Evolutionary conservation across 768 basidiomycete species (phyloP), one percentile per base, ranked within the genome.

Genomic region (Calocybe indica): DNA sequence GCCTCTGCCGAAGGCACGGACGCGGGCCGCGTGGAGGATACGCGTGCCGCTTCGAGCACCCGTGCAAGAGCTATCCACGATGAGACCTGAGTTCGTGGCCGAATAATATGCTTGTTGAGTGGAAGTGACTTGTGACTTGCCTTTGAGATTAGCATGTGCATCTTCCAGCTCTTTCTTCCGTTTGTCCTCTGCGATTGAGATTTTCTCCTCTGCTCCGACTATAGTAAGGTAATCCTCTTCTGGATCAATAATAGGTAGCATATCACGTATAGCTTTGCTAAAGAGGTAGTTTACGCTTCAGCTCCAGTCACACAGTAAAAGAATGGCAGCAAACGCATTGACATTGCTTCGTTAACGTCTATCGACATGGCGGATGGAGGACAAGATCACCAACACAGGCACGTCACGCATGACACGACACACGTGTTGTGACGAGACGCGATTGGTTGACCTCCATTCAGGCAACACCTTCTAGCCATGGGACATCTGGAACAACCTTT

Each of bases 141-240:
- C 76, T 72, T 82, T 85, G 30, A 90, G 62, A 52, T 77, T 80
- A 0, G 72, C 62, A 51, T 85, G 82, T 2, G 79, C 74, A 40
- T 85, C 79, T 40, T 89, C 87, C 0, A 85, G 62, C 39, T 85
- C 85, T 55, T 80, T 83, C 64, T 78, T 84, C 43, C 80, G 68
- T 46, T 65, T 71, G 6, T 74, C 67, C 50, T 83, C 78, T 7
- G 78, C 78, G 6, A 72, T 55, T 10, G 75, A 75, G 59, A 88
- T 81, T 53, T 75, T 80, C 49, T 88, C 81, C 55, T 90, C 85
- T 6, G 86, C 82, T 6, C 76, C 79, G 11, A 82, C 79, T 42
- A 91, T 86, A 9, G 84, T 83, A 48, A 84, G 66, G 59, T 81
- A 88, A 62, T 91, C 88, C 45, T 88, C 85, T 37, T 85, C 82